A percentile compares a stretch with the other conserved stretches of the same genome.
Conservation (phyloP, 1,139 yeast species). For the Kurtzmaniella quercitrusa region DNA sequence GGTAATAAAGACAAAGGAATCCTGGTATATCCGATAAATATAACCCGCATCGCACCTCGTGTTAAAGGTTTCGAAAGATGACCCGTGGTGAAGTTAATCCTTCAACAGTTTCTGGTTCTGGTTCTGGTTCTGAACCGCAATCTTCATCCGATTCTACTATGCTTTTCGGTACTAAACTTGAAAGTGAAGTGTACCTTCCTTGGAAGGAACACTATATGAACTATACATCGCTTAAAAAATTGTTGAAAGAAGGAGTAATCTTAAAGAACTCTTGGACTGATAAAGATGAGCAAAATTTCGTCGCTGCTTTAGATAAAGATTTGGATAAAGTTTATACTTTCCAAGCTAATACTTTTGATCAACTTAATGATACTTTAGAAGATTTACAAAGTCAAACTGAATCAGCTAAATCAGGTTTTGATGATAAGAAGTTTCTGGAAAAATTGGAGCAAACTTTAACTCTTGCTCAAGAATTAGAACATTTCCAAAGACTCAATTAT, state of each 20-base stretch:
- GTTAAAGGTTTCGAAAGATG: background rate
- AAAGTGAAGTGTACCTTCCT: slow-evolving; percentile 77
- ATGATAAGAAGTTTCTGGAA: slow-evolving; percentile 53
- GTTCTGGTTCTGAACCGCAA: background rate
- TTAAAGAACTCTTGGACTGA: slow-evolving; percentile 63
- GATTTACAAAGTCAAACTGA: slow-evolving; percentile 51
- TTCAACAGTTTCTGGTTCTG: too few relatives aligned
- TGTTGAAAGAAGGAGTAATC: slow-evolving; percentile 75
- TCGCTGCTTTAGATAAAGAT: slow-evolving; percentile 74
- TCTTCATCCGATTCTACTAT: slow-evolving; percentile 27
- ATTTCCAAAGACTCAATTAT: slow-evolving; percentile 83
- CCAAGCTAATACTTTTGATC: slow-evolving; percentile 68
- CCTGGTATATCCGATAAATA: background rate
- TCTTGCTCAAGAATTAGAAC: slow-evolving; percentile 81
- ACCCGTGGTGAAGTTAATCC: background rate
- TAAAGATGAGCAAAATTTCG: slow-evolving; percentile 79
- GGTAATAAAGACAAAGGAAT: background rate
- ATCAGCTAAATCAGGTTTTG: slow-evolving; percentile 34
- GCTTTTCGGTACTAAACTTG: slow-evolving; percentile 84
- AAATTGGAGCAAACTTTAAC: slow-evolving; percentile 70
- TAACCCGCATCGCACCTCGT: background rate
- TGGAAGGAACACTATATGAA: slow-evolving; percentile 84
- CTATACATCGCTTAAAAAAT: slow-evolving; percentile 74
- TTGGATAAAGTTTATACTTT: slow-evolving; percentile 91
- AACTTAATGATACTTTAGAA: slow-evolving; percentile 60